Base-by-base conservation (phyloP, 1,284 basidiomycete species). In the Violaceomyces palustris region DNA sequence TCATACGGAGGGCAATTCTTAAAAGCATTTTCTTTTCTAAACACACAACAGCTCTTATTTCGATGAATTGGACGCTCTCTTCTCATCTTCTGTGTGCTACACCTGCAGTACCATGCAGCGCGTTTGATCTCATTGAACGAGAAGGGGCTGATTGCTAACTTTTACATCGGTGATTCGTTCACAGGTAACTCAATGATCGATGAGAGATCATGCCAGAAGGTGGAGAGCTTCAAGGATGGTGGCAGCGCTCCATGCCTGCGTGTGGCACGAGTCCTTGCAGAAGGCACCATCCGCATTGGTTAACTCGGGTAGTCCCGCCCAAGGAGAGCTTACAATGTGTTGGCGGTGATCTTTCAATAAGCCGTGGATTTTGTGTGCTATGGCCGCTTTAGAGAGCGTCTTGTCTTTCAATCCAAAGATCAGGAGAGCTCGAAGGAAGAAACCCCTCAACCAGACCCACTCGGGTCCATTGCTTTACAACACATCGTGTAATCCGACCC, bases 371-470 rank as follows among this genome's bases (percentile, higher is more conserved):
- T 50, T 49, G 39, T 64, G 60, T 29, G 50, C 53, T 23, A 64
- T 49, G 19, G 62, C 50, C 4, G 45, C 39, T 26, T 46, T 37
- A 17, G 57, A 36, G n/a, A 39, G 45, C 31, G 51, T 57, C 1
- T 43, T 51, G 33, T 55, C 46, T n/a, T n/a, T n/a, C 15, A 30
- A 32, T 15, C 93, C 55, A 45, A 69, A 69, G 36, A 62, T 48
- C 31, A 58, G 43, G 12, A 89, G 93, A 0, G 93, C 91, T 39
- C 88, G 84, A 57, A 98, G 76, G 80, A 94, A 97, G 78, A 90
- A 97, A 9, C 93, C 93, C 38, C 88, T 77, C 9, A 90, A 88
- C 87, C 88, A 92, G 11, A 84, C 86, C 90, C 89, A 94, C 74
- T 92, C 88, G 4, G 86, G 86, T 23, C 86, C 85, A 81, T 87